phyloP scores from a whole-genome alignment of 257 asterid species.

The Nicotiana benthamiana region DNA sequence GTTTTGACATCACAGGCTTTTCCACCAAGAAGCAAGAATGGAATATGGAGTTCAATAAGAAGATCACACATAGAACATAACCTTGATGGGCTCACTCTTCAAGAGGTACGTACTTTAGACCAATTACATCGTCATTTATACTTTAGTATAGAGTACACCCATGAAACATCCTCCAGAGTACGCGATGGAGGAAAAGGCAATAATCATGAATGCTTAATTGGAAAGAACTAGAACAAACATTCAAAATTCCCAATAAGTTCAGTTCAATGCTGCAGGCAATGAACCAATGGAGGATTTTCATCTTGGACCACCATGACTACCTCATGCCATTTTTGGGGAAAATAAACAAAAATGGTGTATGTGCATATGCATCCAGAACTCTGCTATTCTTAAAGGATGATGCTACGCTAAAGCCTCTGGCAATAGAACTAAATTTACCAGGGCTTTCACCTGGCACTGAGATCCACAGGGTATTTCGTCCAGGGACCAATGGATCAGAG shows the following conservation, averaged over 20 bases:
- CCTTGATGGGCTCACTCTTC: slow-evolving; percentile 36
- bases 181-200: neutral
- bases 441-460: slow-evolving; percentile 13
- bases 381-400: slow-evolving; percentile 38
- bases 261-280: slow-evolving; percentile 31
- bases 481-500: slow-evolving; percentile 32
- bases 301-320: slow-evolving; percentile 46
- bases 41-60: slow-evolving; percentile 30
- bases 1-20: slow-evolving; percentile 20
- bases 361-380: slow-evolving; percentile 46
- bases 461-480: slow-evolving; percentile 30
- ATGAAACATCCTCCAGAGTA: neutral
- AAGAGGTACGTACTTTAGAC: slow-evolving; percentile 20
- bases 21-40: slow-evolving; percentile 34
- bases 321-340: slow-evolving; percentile 33
- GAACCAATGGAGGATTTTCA: slow-evolving; percentile 39
- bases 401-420: slow-evolving; percentile 39
- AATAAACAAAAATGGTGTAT: slow-evolving; percentile 21
- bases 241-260: neutral
- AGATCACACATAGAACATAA: slow-evolving; percentile 29
- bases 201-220: neutral
- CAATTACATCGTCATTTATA: neutral
- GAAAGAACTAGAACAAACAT: neutral
- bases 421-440: slow-evolving; percentile 43
- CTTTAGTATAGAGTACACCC: neutral